A percentile compares a stretch with the other conserved stretches of the same genome.
phyloP scores from a whole-genome alignment of 1,284 basidiomycete species.

The Cystobasidium sp. region DNA sequence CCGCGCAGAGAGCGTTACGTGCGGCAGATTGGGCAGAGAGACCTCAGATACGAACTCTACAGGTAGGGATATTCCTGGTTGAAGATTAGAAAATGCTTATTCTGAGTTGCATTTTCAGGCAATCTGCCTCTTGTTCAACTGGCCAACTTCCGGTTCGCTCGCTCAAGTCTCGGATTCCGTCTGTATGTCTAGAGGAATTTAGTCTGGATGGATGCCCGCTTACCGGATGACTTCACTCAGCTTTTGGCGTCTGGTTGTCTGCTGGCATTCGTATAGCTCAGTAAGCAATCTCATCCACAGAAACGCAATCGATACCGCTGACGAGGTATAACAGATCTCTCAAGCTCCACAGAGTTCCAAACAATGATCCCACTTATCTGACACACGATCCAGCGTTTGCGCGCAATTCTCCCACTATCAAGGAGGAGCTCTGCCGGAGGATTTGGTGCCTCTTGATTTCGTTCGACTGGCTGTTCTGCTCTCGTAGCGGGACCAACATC shows the following conservation, averaged over 20 bases:
- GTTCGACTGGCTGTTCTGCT: slow-evolving; percentile 25
- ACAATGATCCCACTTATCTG: slow-evolving; percentile 6
- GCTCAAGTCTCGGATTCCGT: slow-evolving; percentile 14
- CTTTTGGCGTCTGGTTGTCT: slow-evolving; percentile 23
- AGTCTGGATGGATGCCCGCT: not conserved
- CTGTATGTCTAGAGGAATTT: not conserved
- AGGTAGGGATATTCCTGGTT: not conserved
- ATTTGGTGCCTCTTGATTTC: slow-evolving; percentile 11
- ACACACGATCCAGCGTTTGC: slow-evolving; percentile 17
- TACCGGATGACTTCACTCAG: not conserved
- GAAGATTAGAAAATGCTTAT: not conserved
- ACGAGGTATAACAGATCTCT: not conserved
- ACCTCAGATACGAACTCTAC: slow-evolving; percentile 6
- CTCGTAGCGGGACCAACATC: slow-evolving; percentile 10
- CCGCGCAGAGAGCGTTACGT: slow-evolving; percentile 11
- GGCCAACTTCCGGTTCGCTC: slow-evolving; percentile 4
- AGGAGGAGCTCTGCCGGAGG: slow-evolving; percentile 8
- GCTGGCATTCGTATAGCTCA: slow-evolving; percentile 21
- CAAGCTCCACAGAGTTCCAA: slow-evolving; percentile 8
- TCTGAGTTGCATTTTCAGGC: not conserved
- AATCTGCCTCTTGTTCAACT: slow-evolving; percentile 15
- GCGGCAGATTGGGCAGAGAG: slow-evolving; percentile 21
- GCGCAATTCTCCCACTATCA: not conserved
- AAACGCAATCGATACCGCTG: not conserved
- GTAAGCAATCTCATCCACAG: not conserved